Conservation (phyloP, 75 land plant species). For the Gnetum montanum region DNA sequence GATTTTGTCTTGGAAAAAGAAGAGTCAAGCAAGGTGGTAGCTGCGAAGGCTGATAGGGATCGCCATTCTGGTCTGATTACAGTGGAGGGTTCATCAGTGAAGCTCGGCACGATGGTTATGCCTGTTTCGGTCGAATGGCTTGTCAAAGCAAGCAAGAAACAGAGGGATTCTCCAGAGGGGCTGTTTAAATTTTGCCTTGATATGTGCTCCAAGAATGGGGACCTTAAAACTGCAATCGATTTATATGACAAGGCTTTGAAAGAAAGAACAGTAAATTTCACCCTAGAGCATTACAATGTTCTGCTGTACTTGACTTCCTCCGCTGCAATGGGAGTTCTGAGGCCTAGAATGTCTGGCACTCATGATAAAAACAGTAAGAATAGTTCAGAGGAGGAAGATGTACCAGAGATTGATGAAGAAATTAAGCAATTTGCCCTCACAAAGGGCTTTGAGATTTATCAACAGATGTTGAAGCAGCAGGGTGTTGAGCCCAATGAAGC, state of each 20-base stretch:
- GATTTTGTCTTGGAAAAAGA: too few species aligned
- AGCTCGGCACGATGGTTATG: too few species aligned
- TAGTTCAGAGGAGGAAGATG: slow-evolving; percentile 1
- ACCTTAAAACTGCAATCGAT: slow-evolving; percentile 51
- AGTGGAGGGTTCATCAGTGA: too few species aligned
- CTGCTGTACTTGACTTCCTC: slow-evolving; percentile 79
- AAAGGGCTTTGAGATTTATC: slow-evolving; percentile 57
- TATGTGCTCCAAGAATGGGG: slow-evolving; percentile 63
- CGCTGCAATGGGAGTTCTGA: slow-evolving; percentile 13
- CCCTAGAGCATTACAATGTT: slow-evolving; percentile 62
- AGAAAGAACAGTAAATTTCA: slow-evolving; percentile 22
- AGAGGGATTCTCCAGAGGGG: slow-evolving; percentile 33
- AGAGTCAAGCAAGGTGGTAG: too few species aligned
- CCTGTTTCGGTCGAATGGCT: too few species aligned
- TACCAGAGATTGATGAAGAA: slow-evolving; percentile 1
- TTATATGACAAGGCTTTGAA: slow-evolving; percentile 54
- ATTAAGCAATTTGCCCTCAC: slow-evolving; percentile 20
- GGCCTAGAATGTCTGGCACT: slow-evolving; percentile 18
- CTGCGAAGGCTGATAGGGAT: too few species aligned
- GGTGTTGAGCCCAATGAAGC: slow-evolving; percentile 76
- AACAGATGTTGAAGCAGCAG: slow-evolving; percentile 25
- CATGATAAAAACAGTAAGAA: neutral
- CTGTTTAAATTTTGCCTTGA: slow-evolving; percentile 51
- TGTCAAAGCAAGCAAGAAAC: slow-evolving; percentile 15
- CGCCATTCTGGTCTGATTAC: too few species aligned